Evolutionary conservation across 2,329 filamentous ascomycete genomes (phyloP).

Genomic region (Amauroascus verrucosus): DNA sequence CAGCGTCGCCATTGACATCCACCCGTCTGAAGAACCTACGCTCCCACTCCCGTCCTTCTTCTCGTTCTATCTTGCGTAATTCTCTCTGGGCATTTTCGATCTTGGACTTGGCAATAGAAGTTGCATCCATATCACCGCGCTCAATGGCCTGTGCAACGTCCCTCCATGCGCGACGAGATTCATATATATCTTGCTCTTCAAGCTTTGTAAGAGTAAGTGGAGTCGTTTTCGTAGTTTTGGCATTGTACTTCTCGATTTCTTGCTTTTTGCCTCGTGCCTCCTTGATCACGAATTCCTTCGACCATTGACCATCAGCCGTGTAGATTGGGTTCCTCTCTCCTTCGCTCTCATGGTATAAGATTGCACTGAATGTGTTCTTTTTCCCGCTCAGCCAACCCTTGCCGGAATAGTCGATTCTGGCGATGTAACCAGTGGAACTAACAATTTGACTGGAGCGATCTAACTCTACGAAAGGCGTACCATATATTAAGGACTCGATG

Average conservation of each 20-base stretch:
- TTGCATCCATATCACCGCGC: conserved; percentile 72
- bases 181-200: conserved; percentile 73
- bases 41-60: conserved; percentile 68
- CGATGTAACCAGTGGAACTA: conserved; percentile 74
- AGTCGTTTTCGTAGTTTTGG: conserved; percentile 49
- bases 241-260: conserved; percentile 51
- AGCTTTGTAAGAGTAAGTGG: conserved; percentile 61
- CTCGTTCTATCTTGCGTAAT: conserved; percentile 61
- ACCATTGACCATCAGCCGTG: conserved; percentile 86
- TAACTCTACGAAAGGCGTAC: conserved; percentile 74
- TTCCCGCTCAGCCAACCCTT: conserved; percentile 92
- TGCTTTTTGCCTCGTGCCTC: conserved; percentile 46
- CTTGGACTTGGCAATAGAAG: conserved; percentile 67
- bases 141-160: conserved; percentile 74
- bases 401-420: conserved; percentile 85
- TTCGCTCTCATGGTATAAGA: conserved; percentile 57
- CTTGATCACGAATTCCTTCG: conserved; percentile 67
- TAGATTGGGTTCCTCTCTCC: conserved; percentile 61
- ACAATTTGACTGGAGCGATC: conserved; percentile 76
- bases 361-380: conserved; percentile 80
- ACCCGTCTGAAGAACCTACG: conserved; percentile 63
- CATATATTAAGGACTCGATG: conserved; percentile 77
- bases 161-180: conserved; percentile 78
- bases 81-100: conserved; percentile 84
- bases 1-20: conserved; percentile 24